These are phyloP conservation scores for Thinopyrum elongatum DNA, from an alignment of 176 grass and related monocot species.

Conservation along the genomic window DNA sequence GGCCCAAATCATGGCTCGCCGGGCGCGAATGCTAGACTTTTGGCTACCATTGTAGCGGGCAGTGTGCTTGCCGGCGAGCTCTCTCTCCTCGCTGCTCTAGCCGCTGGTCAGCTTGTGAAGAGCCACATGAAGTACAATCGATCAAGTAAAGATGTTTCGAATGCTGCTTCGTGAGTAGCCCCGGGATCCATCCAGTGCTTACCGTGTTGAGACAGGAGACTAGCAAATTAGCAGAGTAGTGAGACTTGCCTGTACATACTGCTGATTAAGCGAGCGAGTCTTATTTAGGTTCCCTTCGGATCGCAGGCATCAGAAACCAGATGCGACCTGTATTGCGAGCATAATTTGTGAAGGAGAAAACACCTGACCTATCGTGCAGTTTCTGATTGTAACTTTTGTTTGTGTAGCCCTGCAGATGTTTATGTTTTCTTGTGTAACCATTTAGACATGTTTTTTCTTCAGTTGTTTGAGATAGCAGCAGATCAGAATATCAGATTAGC, in stretches of 20 bases:
- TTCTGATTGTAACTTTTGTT: constrained; percentile 37
- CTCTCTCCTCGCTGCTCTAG: constrained; percentile 67
- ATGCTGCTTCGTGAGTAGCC: constrained; percentile 31
- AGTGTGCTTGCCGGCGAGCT: constrained; percentile 82
- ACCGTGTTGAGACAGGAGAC: constrained; percentile 10
- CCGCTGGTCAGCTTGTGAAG: constrained; percentile 73
- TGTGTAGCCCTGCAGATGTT: neutral
- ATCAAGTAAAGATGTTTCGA: constrained; percentile 54
- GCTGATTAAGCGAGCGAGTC: neutral
- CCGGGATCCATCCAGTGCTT: neutral
- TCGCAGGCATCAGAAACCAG: neutral
- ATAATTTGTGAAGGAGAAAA: constrained; percentile 11
- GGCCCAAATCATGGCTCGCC: constrained; percentile 56
- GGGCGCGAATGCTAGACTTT: constrained; percentile 49
- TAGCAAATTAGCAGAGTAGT: neutral
- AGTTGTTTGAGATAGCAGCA: neutral
- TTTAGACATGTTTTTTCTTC: neutral
- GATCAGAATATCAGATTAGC: constrained; percentile 1
- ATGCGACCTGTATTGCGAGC: neutral
- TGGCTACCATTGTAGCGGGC: constrained; percentile 68
- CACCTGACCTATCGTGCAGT: constrained; percentile 22
- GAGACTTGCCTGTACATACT: constrained; percentile 23
- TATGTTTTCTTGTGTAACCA: neutral
- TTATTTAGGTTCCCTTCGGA: neutral
- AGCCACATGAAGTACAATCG: constrained; percentile 91